These are phyloP conservation scores for Suillus fuscotomentosus DNA, from an alignment of 768 basidiomycete species.

Conservation along the genomic window DNA sequence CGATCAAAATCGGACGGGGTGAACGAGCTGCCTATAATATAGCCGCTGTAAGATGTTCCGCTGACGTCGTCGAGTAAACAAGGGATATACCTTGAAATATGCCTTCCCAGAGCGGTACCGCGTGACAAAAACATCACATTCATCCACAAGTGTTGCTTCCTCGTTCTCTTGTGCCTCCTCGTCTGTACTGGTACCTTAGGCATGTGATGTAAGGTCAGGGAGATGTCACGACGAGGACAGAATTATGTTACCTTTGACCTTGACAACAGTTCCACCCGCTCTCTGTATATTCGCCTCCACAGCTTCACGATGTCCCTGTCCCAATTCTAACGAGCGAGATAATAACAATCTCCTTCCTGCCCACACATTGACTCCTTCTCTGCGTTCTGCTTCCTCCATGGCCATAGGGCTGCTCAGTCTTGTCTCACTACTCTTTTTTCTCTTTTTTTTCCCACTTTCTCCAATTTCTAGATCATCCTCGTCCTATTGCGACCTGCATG, in stretches of 20 bases:
- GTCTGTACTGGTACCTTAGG: conserved; percentile 24
- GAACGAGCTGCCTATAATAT: conserved; percentile 51
- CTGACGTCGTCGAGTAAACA: neutral
- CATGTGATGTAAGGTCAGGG: conserved; percentile 9
- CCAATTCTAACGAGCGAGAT: conserved; percentile 55
- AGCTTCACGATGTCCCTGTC: conserved; percentile 44
- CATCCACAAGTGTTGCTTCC: conserved; percentile 34
- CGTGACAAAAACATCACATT: conserved; percentile 76
- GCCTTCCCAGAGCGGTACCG: conserved; percentile 64
- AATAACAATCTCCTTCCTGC: conserved; percentile 59
- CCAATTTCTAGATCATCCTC: conserved; percentile 16
- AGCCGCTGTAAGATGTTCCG: neutral
- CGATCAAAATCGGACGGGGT: conserved; percentile 43
- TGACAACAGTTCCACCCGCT: conserved; percentile 56
- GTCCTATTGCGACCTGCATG: conserved; percentile 10
- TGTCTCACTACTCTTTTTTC: conserved; percentile 25
- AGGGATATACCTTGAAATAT: conserved; percentile 60
- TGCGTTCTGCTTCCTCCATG: conserved; percentile 21
- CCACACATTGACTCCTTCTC: conserved; percentile 48
- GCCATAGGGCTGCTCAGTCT: conserved; percentile 8
- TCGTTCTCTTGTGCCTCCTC: conserved; percentile 37
- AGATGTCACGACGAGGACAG: neutral
- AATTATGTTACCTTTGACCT: conserved; percentile 43
- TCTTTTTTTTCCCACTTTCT: conserved; percentile 18
- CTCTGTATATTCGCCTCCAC: conserved; percentile 59